These are phyloP conservation scores for Hondaea fermentalgiana DNA, from an alignment of 108 stramenopile species.

Conservation along the genomic window DNA sequence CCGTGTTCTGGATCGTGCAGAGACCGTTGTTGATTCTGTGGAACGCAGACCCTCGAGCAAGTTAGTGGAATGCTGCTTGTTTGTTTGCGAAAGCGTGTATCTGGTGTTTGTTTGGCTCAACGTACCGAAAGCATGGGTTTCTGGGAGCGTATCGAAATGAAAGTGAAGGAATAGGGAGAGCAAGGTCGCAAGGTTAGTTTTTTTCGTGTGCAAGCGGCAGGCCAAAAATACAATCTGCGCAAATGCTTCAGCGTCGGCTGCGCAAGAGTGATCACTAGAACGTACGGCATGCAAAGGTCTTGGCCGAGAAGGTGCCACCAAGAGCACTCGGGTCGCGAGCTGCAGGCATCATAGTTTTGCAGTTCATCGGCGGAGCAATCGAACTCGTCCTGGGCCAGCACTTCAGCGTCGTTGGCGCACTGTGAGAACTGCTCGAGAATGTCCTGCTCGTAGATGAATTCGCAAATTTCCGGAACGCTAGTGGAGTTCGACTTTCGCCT, in stretches of 20 bases:
- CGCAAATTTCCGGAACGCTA: too few relatives aligned
- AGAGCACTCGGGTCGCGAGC: not conserved
- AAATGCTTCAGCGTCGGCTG: too few relatives aligned
- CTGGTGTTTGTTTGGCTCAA: not conserved
- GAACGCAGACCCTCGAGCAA: too few relatives aligned
- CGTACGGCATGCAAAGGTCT: not conserved
- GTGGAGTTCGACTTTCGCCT: too few relatives aligned
- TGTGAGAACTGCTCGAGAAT: not conserved
- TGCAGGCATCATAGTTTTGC: not conserved
- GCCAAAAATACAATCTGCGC: too few relatives aligned
- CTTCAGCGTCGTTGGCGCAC: not conserved
- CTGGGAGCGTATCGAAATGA: not conserved
- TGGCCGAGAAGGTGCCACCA: not conserved
- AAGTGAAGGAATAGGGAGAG: not conserved
- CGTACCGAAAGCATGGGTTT: not conserved
- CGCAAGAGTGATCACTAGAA: not conserved
- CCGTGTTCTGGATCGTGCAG: constrained; percentile 10
- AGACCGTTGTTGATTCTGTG: not conserved
- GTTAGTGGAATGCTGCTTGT: not conserved
- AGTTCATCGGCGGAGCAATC: not conserved
- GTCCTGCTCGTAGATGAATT: too few relatives aligned
- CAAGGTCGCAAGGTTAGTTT: not conserved
- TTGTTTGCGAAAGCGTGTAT: not conserved
- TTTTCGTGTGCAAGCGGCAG: too few relatives aligned
- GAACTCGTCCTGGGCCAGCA: not conserved